Base-by-base conservation (phyloP, 345 rosid species). In the Pistacia integerrima region DNA sequence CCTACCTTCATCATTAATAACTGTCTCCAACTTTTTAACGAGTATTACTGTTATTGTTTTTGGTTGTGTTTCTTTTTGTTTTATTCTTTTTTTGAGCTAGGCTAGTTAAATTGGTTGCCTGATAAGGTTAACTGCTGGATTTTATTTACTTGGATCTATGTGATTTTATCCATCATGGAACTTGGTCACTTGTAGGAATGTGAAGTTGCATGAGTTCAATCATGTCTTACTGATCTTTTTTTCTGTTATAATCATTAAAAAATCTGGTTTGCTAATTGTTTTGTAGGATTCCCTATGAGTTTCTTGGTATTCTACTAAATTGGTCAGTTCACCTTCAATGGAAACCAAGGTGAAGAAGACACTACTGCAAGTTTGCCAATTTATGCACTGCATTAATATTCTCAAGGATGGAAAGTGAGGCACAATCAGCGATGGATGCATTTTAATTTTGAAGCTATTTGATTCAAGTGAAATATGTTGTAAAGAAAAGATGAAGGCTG, bases 221-320 rank as follows among this genome's bases (percentile, higher is more conserved):
- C 11, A 57, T 56, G n/a, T 71, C 17, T 13, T 36, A 22, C 68
- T 17, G 16, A 33, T 35, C 20, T 52, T 4, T 54, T 30, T 64
- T 64, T 41, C 4, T 35, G 46, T 41, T 22, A 1, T 58, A 56
- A n/a, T 38, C 35, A 54, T 55, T 22, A 36, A 13, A 8, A 6
- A 30, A 38, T 71, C 17, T 71, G 74, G 64, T 33, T 70, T 54
- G 11, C 64, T 41, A 20, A 11, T 38, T 71, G 64, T 71, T 71
- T 56, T 71, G 36, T 18, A 71, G 64, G 64, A 33, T 38, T 38
- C 49, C 64, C 22, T 4, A 35, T 20, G 18, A 48, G 44, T 38
- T 44, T 44, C 5, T 52, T 52, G 8, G 20, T 70, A 33, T 57
- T 36, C 7, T 30, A 18, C 8, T 18, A 38, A 16, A 11, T 25